phyloP scores from a whole-genome alignment of 768 basidiomycete genomes.

The Suillus subaureus region DNA sequence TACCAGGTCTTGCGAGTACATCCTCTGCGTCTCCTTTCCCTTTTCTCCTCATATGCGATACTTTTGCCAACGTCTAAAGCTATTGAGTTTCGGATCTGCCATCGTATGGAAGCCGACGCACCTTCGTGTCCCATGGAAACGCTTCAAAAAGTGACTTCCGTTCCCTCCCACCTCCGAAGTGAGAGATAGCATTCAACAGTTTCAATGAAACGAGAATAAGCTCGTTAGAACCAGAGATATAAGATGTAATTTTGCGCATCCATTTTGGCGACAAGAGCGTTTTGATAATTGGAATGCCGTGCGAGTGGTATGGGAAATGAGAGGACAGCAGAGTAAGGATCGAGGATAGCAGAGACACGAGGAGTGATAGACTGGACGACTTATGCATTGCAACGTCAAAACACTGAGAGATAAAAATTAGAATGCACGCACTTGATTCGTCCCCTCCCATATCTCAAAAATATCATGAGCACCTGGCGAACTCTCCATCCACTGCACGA shows the following conservation, averaged over 20 bases:
- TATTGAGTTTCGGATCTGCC: not conserved
- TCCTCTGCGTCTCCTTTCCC: conserved; percentile 40
- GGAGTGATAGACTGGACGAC: conserved; percentile 43
- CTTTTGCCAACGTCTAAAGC: conserved; percentile 60
- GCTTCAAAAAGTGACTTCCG: conserved; percentile 62
- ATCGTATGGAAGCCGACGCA: conserved; percentile 24
- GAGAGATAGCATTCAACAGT: conserved; percentile 60
- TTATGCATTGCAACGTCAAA: conserved; percentile 24
- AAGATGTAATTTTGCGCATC: conserved; percentile 59
- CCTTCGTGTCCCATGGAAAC: conserved; percentile 83
- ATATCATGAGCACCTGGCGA: conserved; percentile 60
- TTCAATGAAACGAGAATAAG: conserved; percentile 67
- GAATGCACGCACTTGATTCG: conserved; percentile 46
- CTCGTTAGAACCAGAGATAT: conserved; percentile 64
- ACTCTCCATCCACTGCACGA: conserved; percentile 61
- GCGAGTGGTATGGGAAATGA: conserved; percentile 68
- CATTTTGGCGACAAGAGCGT: conserved; percentile 56
- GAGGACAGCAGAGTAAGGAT: conserved; percentile 64
- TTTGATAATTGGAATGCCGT: conserved; percentile 66
- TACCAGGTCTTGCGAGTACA: conserved; percentile 60
- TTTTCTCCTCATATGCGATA: conserved; percentile 72
- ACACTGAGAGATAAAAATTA: not conserved
- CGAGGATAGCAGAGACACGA: conserved; percentile 57
- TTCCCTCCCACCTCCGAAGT: conserved; percentile 68
- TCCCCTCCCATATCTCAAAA: conserved; percentile 62